phyloP scores from a whole-genome alignment of 2,329 filamentous ascomycete genomes.

The Mariannaea sp. region DNA sequence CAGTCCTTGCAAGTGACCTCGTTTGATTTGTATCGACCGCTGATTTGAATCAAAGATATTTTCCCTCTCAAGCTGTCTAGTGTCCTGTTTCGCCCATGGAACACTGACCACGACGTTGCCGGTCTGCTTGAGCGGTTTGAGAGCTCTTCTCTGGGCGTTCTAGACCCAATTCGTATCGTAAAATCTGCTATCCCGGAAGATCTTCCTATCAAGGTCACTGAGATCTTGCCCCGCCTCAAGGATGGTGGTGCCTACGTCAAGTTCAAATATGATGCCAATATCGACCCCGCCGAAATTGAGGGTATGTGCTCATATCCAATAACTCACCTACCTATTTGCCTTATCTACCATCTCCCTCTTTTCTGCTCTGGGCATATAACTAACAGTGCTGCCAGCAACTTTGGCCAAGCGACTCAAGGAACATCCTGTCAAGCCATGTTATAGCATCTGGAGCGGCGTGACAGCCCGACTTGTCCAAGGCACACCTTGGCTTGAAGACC shows the following conservation, averaged over 20 bases:
- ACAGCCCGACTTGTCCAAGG: constrained; percentile 77
- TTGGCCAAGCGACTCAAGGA: constrained; percentile 68
- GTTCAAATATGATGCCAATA: constrained; percentile 60
- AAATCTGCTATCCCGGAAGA: constrained; percentile 67
- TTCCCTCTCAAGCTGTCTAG: constrained; percentile 75
- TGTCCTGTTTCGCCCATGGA: constrained; percentile 53
- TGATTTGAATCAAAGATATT: constrained; percentile 61
- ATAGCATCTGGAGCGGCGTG: constrained; percentile 78
- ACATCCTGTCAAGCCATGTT: constrained; percentile 83
- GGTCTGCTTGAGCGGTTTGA: constrained; percentile 59
- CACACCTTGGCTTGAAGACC: constrained; percentile 90
- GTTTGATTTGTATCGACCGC: neutral
- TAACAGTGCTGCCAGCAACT: constrained; percentile 44
- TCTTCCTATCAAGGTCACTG: constrained; percentile 71
- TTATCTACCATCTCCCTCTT: neutral
- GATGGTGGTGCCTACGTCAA: constrained; percentile 96
- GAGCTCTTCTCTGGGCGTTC: constrained; percentile 52
- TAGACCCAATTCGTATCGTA: constrained; percentile 59
- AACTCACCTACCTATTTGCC: neutral
- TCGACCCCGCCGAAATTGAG: constrained; percentile 50
- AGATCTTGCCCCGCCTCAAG: constrained; percentile 82
- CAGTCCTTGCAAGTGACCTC: constrained; percentile 37
- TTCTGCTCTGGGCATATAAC: neutral
- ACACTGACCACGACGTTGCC: constrained; percentile 54
- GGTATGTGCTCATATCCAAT: constrained; percentile 31